A percentile compares a stretch with the other conserved stretches of the same genome.
Conservation (phyloP, 768 basidiomycete genomes). For the Pisolithus microcarpus region DNA sequence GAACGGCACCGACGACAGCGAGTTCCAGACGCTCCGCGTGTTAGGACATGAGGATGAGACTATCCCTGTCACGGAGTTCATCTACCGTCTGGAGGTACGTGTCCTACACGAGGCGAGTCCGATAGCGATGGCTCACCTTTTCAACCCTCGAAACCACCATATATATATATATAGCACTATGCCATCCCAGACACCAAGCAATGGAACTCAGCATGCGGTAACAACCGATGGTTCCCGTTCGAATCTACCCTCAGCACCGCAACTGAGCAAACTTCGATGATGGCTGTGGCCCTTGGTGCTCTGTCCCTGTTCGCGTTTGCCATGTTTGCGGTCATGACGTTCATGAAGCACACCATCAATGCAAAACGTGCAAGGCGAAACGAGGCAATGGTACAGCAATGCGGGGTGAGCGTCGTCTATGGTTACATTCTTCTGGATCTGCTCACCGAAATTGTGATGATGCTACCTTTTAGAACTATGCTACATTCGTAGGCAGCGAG, state of each 20-base stretch:
- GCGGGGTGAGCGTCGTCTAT: conserved; percentile 9
- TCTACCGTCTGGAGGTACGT: conserved; percentile 71
- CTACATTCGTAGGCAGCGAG: conserved; percentile 10
- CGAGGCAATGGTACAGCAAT: neutral
- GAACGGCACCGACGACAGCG: conserved; percentile 55
- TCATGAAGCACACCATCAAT: conserved; percentile 5
- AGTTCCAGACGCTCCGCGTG: conserved; percentile 58
- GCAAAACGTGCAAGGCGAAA: conserved; percentile 8
- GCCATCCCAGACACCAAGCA: conserved; percentile 31
- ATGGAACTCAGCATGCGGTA: conserved; percentile 36
- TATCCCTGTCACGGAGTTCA: conserved; percentile 75
- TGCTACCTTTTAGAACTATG: neutral
- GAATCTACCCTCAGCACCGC: neutral
- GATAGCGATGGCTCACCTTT: neutral
- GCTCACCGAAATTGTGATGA: neutral
- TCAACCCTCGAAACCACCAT: neutral
- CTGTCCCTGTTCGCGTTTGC: conserved; percentile 10
- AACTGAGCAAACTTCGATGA: neutral
- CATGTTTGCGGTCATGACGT: conserved; percentile 8
- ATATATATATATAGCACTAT: conserved; percentile 24
- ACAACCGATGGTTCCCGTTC: conserved; percentile 21
- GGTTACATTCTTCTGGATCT: neutral
- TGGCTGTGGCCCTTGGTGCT: neutral
- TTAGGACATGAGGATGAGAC: conserved; percentile 62
- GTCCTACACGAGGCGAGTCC: too few species aligned